Base-by-base conservation (phyloP, 2,329 filamentous ascomycete species). In the Trichothecium roseum region DNA sequence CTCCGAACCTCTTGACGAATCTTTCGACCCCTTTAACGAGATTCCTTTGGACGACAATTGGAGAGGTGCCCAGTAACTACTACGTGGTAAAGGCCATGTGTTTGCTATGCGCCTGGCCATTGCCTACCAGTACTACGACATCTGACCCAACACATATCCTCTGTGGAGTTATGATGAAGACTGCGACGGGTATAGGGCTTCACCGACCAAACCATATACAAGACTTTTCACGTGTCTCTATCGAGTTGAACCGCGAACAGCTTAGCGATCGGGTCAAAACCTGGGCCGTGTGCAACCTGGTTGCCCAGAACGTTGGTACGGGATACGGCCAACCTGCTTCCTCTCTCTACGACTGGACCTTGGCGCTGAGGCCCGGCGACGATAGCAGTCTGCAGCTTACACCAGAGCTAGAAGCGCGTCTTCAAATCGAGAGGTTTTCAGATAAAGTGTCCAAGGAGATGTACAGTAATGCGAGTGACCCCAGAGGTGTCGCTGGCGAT, bases 201-300 rank as follows among this genome's bases (percentile, higher is more conserved):
- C 84, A 91, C 50, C 74, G 84, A 32, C 84, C 84, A 10, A 85
- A 81, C 37, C 79, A 88, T 53, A 84, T 83, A 30, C 82, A 88
- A 53, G 84, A 89, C 54, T 91, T 89, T 54, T 86, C 82, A 2
- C 67, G 83, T 34, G 79, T 83, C 18, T 80, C 76, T 2, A 68
- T 84, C 22, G 79, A 87, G 45, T 64, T 89, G 28, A 81, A 83
- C 46, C 81, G 81, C 48, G 83, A 88, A 51, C 83, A 88, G 48
- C 72, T 88, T 39, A 74, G 82, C 45, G 84, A 91, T 50, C 72
- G 84, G 27, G 74, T 88, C 30, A 76, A 77, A 34, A 89, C 84
- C 2, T 91, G 84, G 84, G 84, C 84, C 2, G 81, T 85, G 4
- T 86, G 83, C 62, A 91, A 91, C 51, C 82, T 89, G 43, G 84